phyloP scores from a whole-genome alignment of 2,329 filamentous ascomycete genomes.

The Fusarium sp. region DNA sequence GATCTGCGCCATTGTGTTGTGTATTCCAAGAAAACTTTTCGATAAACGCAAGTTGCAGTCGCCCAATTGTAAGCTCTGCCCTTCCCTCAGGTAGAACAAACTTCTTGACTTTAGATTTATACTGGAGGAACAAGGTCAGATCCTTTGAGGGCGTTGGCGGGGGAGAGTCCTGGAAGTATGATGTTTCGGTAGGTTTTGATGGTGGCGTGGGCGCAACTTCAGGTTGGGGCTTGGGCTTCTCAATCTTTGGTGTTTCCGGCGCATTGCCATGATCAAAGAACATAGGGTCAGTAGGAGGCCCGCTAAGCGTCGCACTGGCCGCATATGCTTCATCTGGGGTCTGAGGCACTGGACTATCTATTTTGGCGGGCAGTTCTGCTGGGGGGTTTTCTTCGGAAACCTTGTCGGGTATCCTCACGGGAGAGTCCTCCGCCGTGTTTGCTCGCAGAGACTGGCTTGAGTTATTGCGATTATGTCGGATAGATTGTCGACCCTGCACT shows the following conservation, averaged over 20 bases:
- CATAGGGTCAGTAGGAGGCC: conserved; percentile 63
- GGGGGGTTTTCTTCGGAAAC: conserved; percentile 70
- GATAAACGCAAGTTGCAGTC: conserved; percentile 94
- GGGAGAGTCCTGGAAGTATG: conserved; percentile 71
- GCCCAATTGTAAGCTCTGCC: conserved; percentile 84
- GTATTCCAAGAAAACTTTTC: conserved; percentile 99
- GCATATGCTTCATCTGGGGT: conserved; percentile 74
- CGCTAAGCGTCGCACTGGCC: conserved; percentile 68
- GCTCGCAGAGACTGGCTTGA: conserved; percentile 57
- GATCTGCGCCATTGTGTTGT: conserved; percentile 88
- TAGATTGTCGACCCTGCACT: conserved; percentile 65
- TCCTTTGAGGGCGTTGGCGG: conserved; percentile 79
- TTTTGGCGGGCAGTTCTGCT: conserved; percentile 39
- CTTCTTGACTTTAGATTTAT: conserved; percentile 97
- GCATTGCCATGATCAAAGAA: conserved; percentile 44
- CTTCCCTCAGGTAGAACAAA: conserved; percentile 88
- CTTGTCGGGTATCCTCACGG: conserved; percentile 67
- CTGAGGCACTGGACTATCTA: conserved; percentile 57
- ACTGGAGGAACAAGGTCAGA: conserved; percentile 92
- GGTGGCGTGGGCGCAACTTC: conserved; percentile 51
- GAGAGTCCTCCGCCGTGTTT: conserved; percentile 65
- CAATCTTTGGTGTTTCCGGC: conserved; percentile 29
- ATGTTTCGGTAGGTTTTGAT: conserved; percentile 55
- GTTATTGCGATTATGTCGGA: conserved; percentile 61
- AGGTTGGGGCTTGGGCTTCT: conserved; percentile 42